Conservation (phyloP, 805 yeast genomes). For the Yarrowia sp. region DNA sequence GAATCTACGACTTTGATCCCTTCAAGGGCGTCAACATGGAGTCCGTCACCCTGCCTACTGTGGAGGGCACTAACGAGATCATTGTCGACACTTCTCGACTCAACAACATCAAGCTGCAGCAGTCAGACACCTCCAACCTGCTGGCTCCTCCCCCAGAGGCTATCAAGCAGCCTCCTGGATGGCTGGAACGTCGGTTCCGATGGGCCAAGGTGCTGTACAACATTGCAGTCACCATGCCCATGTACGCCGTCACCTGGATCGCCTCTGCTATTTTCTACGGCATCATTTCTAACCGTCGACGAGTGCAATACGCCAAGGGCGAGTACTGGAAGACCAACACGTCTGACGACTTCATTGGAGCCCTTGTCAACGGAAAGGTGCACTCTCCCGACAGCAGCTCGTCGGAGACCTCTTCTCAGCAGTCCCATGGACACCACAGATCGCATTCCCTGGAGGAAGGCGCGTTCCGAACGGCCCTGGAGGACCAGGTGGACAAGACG, state of each 20-base stretch:
- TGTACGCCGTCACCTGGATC: slow-evolving; percentile 51
- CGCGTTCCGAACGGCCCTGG: slow-evolving; percentile 48
- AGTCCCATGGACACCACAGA: slow-evolving; percentile 27
- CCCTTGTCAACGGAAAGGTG: slow-evolving; percentile 29
- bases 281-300: slow-evolving; percentile 29
- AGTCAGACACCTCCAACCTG: slow-evolving; percentile 19
- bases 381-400: neutral
- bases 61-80: slow-evolving; percentile 19
- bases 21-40: slow-evolving; percentile 34
- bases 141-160: slow-evolving; percentile 22
- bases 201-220: slow-evolving; percentile 39
- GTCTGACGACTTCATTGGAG: slow-evolving; percentile 31
- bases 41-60: slow-evolving; percentile 19
- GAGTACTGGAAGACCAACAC: slow-evolving; percentile 37
- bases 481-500: slow-evolving; percentile 67
- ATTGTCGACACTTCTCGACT: slow-evolving; percentile 30
- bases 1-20: slow-evolving; percentile 38
- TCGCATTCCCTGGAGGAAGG: slow-evolving; percentile 36
- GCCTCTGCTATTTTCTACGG: slow-evolving; percentile 52
- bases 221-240: slow-evolving; percentile 37
- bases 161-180: slow-evolving; percentile 37
- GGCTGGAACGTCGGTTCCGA: slow-evolving; percentile 39
- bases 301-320: slow-evolving; percentile 30
- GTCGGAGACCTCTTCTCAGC: neutral
- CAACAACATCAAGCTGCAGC: slow-evolving; percentile 28